Evolutionary conservation across 202 grass and related monocot genomes (phyloP), one percentile per base, ranked within the genome.

Genomic region (Carex sylvatica): DNA sequence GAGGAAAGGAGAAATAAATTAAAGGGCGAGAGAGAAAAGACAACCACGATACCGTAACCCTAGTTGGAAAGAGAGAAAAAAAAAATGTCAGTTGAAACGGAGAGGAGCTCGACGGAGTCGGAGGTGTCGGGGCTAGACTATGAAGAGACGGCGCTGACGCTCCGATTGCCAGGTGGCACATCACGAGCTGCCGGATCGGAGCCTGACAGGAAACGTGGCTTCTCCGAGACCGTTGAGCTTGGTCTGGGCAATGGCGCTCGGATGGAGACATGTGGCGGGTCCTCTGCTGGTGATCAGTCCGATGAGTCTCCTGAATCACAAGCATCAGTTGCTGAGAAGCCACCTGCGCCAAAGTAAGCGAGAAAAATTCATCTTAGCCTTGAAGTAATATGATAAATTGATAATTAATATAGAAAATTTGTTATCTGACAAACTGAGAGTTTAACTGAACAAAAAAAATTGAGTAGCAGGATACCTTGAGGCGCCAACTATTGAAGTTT

Each of bases 101-200:
- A 89, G 78, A 72, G 82, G 81, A 92, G 83, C 86, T 94, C 91
- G 58, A 82, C 88, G 79, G 85, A 89, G 76, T 93, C 89, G 77
- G 89, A 86, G 69, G 92, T 91, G 24, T 97, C 92, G 22, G 92
- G 90, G 68, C 88, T 94, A 35, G 94, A 97, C 87, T 97, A 94
- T 78, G 90, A 97, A 58, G 92, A 97, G 80, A 97, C 94, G 15
- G 88, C 80, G 74, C 88, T 94, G 83, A 97, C 88, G 33, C 92
- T 97, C 53, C 79, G 86, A 12, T 87, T 89, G 23, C 94, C 94
- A 0, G 95, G 92, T 53, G 83, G 84, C 66, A 76, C 75, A 22
- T 11, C 70, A 51, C 4, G 85, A 6, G 65, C n/a, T 18, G 22
- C 49, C 19, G 54, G 65, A 81, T 73, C 83, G 40, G 92, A 79